These are phyloP conservation scores for Digitaria exilis DNA, from an alignment of 202 grass and related monocot genomes.

Conservation along the genomic window DNA sequence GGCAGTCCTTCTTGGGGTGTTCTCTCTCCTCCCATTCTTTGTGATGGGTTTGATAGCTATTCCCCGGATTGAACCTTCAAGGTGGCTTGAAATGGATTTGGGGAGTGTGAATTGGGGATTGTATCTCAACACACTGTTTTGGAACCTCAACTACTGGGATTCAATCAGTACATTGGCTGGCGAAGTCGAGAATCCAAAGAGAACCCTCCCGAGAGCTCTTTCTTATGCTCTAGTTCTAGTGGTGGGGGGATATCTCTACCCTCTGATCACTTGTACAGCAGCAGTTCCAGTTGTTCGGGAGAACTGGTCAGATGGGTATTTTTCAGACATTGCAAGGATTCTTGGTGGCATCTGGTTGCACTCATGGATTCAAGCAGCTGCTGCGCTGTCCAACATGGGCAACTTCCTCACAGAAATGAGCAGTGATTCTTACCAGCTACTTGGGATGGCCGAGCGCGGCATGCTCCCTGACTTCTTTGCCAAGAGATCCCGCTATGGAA, in stretches of 20 bases:
- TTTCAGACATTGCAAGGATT: slow-evolving; percentile 66
- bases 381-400: slow-evolving; percentile 74
- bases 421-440: slow-evolving; percentile 79
- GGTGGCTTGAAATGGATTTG: slow-evolving; percentile 59
- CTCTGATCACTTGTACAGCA: slow-evolving; percentile 60
- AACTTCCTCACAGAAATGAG: slow-evolving; percentile 72
- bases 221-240: slow-evolving; percentile 66
- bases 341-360: slow-evolving; percentile 67
- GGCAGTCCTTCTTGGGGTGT: slow-evolving; percentile 64
- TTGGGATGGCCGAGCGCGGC: slow-evolving; percentile 78
- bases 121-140: slow-evolving; percentile 71
- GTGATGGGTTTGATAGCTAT: slow-evolving; percentile 68
- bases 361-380: slow-evolving; percentile 63
- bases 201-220: slow-evolving; percentile 65
- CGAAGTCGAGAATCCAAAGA: slow-evolving; percentile 66
- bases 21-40: slow-evolving; percentile 62
- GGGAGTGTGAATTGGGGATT: slow-evolving; percentile 54
- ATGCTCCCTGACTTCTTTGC: slow-evolving; percentile 77
- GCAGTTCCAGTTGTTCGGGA: slow-evolving; percentile 63
- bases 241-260: slow-evolving; percentile 61
- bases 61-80: slow-evolving; percentile 60
- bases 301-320: slow-evolving; percentile 70
- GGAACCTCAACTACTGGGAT: slow-evolving; percentile 81
- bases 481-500: slow-evolving; percentile 58
- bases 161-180: slow-evolving; percentile 69